Evolutionary conservation across 306 rosid genomes (phyloP), one percentile per base, ranked within the genome.

Genomic region (Glycine latifolia): DNA sequence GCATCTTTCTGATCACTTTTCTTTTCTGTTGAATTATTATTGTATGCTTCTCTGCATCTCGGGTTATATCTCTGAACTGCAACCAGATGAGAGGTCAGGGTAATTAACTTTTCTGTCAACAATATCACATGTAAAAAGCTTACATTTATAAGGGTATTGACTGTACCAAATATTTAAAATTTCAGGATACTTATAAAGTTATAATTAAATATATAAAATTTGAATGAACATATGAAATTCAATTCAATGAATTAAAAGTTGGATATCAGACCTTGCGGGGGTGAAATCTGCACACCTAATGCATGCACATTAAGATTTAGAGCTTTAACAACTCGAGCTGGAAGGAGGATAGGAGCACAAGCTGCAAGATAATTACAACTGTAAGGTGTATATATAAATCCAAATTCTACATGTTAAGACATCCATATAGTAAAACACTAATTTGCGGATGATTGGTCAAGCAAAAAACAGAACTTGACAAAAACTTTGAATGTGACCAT

Each of bases 311-410:
- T 83, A 41, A 92, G 91, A 55, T 92, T 91, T 68, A 92, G 94
- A 81, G 97, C 97, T 86, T 89, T 76, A 75, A 92, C 88, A 58
- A 92, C 95, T 7, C 95, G 88, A 0, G 86, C 78, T 7, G 97
- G 97, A 20, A 92, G 88, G 10, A 92, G 87, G 39, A 92, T 91
- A 0, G 94, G 91, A n/a, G 97, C 86, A 73, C 92, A 91, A 48
- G 80, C 97, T 92, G 83, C 79, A 82, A 55, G 17, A 72, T 46
- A 83, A 43, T 41, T 41, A 58, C 5, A 43, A 47, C 13, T 4
- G n/a, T 39, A 39, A 39, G 44, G 44, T 35, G 4, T 35, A 35
- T 35, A 35, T 35, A 35, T 35, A 35, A 35, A 35, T 35, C 39
- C 31, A 26, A 26, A 26, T 26, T 26, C 31, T 26, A 26, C 31